Percentiles rank a stretch among this genome's conserved stretches.
Conservation (phyloP, 2,329 filamentous ascomycete genomes). For the Zymoseptoria passerinii region DNA sequence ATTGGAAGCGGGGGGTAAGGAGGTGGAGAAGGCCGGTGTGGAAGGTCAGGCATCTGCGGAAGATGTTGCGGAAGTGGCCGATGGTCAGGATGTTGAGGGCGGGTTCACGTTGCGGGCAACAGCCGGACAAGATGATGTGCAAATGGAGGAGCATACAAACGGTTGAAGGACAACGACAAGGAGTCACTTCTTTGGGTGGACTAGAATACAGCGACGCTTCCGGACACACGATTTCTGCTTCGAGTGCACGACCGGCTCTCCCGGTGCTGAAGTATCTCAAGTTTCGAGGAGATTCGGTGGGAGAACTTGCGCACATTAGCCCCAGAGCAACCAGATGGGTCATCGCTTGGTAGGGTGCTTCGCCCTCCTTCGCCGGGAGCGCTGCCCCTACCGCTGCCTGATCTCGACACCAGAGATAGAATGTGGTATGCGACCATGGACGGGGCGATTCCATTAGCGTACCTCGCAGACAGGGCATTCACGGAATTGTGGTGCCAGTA, state of each 20-base stretch:
- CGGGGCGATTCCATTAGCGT: not conserved
- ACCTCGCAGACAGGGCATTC: not conserved
- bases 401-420: not conserved
- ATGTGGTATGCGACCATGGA: not conserved
- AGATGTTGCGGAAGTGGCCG: constrained; percentile 15
- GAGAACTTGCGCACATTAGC: too few relatives aligned
- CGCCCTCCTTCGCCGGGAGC: too few relatives aligned
- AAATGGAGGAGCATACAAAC: constrained; percentile 2
- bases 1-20: constrained; percentile 38
- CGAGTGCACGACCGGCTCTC: too few relatives aligned
- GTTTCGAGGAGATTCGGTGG: too few relatives aligned
- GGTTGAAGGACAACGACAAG: not conserved
- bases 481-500: not conserved
- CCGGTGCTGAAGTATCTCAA: too few relatives aligned
- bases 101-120: constrained; percentile 8
- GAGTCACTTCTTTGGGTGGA: not conserved
- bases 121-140: constrained; percentile 4
- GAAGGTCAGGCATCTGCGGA: constrained; percentile 15
- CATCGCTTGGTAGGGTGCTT: too few relatives aligned
- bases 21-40: constrained; percentile 19
- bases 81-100: constrained; percentile 11
- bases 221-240: too few relatives aligned
- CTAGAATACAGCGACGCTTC: not conserved
- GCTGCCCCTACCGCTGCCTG: too few relatives aligned
- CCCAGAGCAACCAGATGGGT: too few relatives aligned